These are phyloP conservation scores for Nicotiana sylvestris DNA, from an alignment of 257 asterid species.

Conservation along the genomic window DNA sequence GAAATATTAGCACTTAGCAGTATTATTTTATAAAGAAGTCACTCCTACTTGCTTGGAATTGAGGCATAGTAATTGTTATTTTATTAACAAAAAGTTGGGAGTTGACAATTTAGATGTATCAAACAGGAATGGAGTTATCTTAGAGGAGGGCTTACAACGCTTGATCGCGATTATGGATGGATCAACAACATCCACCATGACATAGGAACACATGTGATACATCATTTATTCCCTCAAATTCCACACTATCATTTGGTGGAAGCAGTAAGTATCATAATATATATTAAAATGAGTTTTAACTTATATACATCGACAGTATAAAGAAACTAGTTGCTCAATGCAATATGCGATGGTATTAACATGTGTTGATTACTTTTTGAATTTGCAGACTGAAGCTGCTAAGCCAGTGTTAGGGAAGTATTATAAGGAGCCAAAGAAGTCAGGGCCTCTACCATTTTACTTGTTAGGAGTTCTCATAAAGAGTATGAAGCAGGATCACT, in stretches of 20 bases:
- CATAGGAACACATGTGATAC: constrained; percentile 87
- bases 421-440: constrained; percentile 69
- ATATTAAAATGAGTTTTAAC: background rate
- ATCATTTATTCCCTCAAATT: constrained; percentile 93
- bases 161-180: constrained; percentile 90
- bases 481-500: constrained; percentile 74
- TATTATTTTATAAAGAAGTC: background rate
- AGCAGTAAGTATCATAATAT: constrained; percentile 52
- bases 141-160: constrained; percentile 65
- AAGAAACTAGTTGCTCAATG: background rate
- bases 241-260: constrained; percentile 81
- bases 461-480: constrained; percentile 51
- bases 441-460: constrained; percentile 65
- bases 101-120: background rate
- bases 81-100: background rate
- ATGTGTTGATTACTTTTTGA: background rate
- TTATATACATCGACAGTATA: no score
- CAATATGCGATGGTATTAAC: background rate
- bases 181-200: constrained; percentile 90
- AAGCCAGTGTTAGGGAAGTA: constrained; percentile 74
- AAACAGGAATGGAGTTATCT: constrained; percentile 81
- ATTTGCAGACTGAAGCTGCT: constrained; percentile 72
- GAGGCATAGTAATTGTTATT: background rate
- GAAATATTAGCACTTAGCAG: background rate
- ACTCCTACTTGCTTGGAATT: background rate